Evolutionary conservation across 2,329 filamentous ascomycete genomes (phyloP).

Genomic region (Ramichloridium luteum): DNA sequence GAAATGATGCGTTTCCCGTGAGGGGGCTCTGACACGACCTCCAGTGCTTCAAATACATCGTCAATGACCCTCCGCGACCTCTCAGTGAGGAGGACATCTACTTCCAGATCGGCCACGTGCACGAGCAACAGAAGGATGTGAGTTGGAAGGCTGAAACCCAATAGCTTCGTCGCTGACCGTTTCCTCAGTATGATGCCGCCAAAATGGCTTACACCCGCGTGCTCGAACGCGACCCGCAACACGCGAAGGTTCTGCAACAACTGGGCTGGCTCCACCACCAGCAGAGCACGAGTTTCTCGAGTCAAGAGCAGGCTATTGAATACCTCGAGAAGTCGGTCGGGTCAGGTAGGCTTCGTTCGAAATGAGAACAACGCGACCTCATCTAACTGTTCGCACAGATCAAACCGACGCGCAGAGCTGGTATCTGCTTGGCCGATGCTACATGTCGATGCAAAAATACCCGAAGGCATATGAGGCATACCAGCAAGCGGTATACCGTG

Average conservation of each 20-base stretch:
- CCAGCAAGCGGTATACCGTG: constrained; percentile 95
- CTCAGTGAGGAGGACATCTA: constrained; percentile 96
- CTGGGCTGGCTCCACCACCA: constrained; percentile 97
- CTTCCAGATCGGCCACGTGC: constrained; percentile 98
- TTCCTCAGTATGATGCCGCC: constrained; percentile 74
- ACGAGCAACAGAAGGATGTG: constrained; percentile 98
- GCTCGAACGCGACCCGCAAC: constrained; percentile 84
- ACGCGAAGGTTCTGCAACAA: constrained; percentile 96
- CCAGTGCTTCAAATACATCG: constrained; percentile 97
- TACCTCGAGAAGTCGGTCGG: constrained; percentile 93
- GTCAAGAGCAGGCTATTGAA: constrained; percentile 91
- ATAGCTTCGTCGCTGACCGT: not conserved
- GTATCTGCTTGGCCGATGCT: constrained; percentile 94
- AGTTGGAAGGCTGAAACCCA: constrained; percentile 28
- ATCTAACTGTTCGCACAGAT: constrained; percentile 42
- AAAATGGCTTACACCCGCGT: constrained; percentile 89
- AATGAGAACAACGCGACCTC: not conserved
- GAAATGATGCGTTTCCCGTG: too few species aligned
- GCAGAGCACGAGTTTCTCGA: constrained; percentile 79
- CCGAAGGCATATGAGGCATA: constrained; percentile 98
- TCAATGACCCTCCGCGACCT: constrained; percentile 79
- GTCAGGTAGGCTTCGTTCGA: constrained; percentile 52
- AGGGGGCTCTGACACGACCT: constrained; percentile 17
- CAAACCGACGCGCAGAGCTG: constrained; percentile 94
- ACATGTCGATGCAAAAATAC: constrained; percentile 99